Base-by-base conservation (phyloP, 225 moss, liverwort and hornwort species). In the Neckera pumila region DNA sequence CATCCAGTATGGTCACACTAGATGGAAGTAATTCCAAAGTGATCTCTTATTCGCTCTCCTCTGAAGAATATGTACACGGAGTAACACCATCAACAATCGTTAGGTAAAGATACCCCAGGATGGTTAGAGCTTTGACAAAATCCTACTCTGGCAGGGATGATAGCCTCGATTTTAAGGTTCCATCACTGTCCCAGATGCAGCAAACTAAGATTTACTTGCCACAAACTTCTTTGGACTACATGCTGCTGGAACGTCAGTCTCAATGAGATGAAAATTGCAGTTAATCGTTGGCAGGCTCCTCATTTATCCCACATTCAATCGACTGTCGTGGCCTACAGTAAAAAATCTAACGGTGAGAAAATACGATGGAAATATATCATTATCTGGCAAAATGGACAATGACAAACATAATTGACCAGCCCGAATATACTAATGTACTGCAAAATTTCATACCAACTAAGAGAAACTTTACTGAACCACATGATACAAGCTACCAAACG, bases 1-100 rank as follows among this genome's bases (percentile, higher is more conserved):
- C 79, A 54, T 89, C 82, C 82, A 78, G 51, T 82, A 77, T 69
- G 87, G 19, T 28, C 73, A 51, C 80, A 75, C 69, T 80, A 74
- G 64, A 87, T 82, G 62, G 40, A 80, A 87, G 91, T 88, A 86
- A 88, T 86, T 75, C 79, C 64, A 60, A 90, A 74, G 80, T 83
- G 83, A 83, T 83, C 79, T 80, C 79, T 74, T 74, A 80, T 64
- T 88, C 72, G 54, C 74, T 88, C 79, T 83, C 74, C 90, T 83
- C 64, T 54, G 53, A 79, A 90, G 74, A 83, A 92, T 85, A 74
- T 83, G 82, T 78, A 58, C 78, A 87, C 72, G 69, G 72, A 86
- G 84, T 42, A 86, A 73, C 90, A 79, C 76, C 75, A 76, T 80
- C 76, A 86, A 84, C 34, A 92, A 76, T 84, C 75, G 80, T 79